Evolutionary conservation across 331 rosid genomes (phyloP).

Genomic region (Arachis monticola): DNA sequence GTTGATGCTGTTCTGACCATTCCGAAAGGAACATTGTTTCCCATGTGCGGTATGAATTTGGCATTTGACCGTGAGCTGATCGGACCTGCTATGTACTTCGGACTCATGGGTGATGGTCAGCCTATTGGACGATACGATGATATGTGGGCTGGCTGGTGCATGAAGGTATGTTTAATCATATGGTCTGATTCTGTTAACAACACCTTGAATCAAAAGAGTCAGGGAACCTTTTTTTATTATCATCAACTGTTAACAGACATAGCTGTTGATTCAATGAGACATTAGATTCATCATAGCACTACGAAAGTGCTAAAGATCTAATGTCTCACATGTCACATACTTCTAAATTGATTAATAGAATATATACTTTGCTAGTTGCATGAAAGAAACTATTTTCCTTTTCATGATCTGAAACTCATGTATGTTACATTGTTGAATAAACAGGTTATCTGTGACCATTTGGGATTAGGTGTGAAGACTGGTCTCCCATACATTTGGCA

Average conservation of each 20-base stretch:
- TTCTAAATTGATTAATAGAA: neutral
- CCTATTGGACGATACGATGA: constrained; percentile 93
- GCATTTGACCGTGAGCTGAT: constrained; percentile 79
- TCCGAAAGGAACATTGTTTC: constrained; percentile 84
- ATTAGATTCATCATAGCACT: neutral
- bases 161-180: constrained; percentile 59
- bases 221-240: neutral
- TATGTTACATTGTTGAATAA: constrained; percentile 19
- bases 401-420: constrained; percentile 13
- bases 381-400: neutral
- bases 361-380: constrained; percentile 9
- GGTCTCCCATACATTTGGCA: constrained; percentile 95
- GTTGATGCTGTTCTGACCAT: constrained; percentile 86
- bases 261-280: too few species aligned
- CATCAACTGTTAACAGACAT: neutral
- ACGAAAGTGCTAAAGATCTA: constrained; percentile 8
- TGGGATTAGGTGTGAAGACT: constrained; percentile 81
- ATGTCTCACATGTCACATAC: neutral
- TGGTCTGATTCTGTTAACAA: constrained; percentile 5
- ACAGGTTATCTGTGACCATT: constrained; percentile 87
- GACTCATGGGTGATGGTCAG: constrained; percentile 96
- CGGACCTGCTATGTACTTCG: constrained; percentile 97
- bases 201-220: neutral
- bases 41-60: constrained; percentile 95
- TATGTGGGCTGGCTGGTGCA: constrained; percentile 99